These are phyloP conservation scores for Monosporozyma yasuniensis DNA, from an alignment of 805 yeast species.

Conservation along the genomic window DNA sequence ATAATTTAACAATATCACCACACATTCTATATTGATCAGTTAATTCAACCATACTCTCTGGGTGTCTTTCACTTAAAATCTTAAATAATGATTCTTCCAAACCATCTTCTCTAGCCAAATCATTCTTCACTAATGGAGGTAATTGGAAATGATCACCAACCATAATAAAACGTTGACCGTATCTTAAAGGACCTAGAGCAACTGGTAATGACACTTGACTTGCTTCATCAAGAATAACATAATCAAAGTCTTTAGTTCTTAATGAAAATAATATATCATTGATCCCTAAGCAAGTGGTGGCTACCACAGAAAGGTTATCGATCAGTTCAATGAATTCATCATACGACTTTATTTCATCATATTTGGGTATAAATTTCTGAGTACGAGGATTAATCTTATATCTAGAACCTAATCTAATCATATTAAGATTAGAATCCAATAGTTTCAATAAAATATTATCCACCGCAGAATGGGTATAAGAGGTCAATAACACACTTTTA, in stretches of 20 bases:
- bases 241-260: constrained; percentile 56
- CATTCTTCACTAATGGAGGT: constrained; percentile 75
- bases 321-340: constrained; percentile 42
- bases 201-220: constrained; percentile 91
- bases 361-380: constrained; percentile 41
- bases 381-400: constrained; percentile 56
- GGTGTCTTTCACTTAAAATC: constrained; percentile 60
- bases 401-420: constrained; percentile 60
- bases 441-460: constrained; percentile 82
- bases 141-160: constrained; percentile 97
- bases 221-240: constrained; percentile 93
- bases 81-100: constrained; percentile 72
- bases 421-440: constrained; percentile 35
- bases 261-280: constrained; percentile 24
- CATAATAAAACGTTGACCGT: constrained; percentile 68
- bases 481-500: constrained; percentile 66
- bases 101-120: constrained; percentile 48
- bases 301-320: constrained; percentile 63
- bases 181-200: constrained; percentile 77
- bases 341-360: constrained; percentile 32
- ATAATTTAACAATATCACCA: constrained; percentile 71
- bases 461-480: constrained; percentile 93
- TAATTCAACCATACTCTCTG: constrained; percentile 65
- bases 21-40: constrained; percentile 90
- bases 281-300: constrained; percentile 79